These are phyloP conservation scores for Cryptococcus sp. DNA, from an alignment of 1,284 basidiomycete species.

Conservation along the genomic window DNA sequence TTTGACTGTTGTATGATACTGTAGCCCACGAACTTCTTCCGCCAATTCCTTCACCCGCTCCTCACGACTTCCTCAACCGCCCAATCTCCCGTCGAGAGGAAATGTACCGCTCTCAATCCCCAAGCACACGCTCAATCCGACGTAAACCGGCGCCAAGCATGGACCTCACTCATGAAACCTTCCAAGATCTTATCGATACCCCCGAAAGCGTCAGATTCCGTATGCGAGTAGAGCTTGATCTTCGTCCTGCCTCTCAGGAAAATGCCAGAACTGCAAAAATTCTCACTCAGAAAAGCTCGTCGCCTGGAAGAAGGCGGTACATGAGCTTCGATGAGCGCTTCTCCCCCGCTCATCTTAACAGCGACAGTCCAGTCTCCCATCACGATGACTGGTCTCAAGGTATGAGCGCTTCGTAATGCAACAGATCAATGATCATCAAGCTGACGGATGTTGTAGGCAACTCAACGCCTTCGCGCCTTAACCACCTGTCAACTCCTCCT, in stretches of 20 bases:
- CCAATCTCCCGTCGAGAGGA: neutral
- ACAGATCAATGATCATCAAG: too few relatives aligned
- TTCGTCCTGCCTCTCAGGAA: neutral
- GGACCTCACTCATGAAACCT: neutral
- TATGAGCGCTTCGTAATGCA: neutral
- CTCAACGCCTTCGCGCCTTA: too few relatives aligned
- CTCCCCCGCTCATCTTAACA: neutral
- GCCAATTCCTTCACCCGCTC: slow-evolving; percentile 2
- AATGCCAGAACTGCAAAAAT: too few relatives aligned
- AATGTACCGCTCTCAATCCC: neutral
- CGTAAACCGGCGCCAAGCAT: slow-evolving; percentile 2
- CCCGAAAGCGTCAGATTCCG: slow-evolving; percentile 23
- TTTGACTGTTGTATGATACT: too few relatives aligned
- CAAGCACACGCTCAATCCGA: slow-evolving; percentile 1
- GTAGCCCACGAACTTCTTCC: neutral
- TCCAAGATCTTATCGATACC: slow-evolving; percentile 14
- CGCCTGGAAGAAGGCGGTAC: slow-evolving; percentile 14
- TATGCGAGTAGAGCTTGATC: slow-evolving; percentile 24
- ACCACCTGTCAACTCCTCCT: too few relatives aligned
- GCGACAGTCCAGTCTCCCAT: too few relatives aligned
- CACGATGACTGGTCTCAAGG: too few relatives aligned
- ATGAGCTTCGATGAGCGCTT: slow-evolving; percentile 16
- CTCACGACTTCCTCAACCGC: slow-evolving; percentile 4
- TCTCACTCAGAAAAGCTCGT: neutral
- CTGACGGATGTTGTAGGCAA: too few relatives aligned